Conservation (phyloP, 148 eudicot species). For the Fagopyrum homotropicum region DNA sequence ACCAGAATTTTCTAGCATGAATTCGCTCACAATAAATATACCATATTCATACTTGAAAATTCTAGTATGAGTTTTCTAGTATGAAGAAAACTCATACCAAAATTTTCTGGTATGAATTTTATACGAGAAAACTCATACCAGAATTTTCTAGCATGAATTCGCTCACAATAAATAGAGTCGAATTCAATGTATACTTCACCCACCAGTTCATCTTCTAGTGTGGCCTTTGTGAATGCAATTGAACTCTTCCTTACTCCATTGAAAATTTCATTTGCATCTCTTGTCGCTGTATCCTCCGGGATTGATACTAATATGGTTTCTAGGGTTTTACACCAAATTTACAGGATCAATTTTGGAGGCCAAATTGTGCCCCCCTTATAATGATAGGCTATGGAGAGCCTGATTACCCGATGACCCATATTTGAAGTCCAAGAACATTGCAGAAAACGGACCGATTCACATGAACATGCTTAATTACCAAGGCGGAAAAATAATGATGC, state of each 20-base stretch:
- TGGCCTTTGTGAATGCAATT: constrained; percentile 46
- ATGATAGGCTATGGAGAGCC: constrained; percentile 24
- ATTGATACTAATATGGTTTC: not conserved
- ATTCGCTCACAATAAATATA: too few species aligned
- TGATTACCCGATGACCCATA: constrained; percentile 24
- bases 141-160: too few species aligned
- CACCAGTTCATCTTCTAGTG: constrained; percentile 15
- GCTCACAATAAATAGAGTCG: not conserved
- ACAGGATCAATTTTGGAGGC: constrained; percentile 27
- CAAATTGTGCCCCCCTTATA: constrained; percentile 13
- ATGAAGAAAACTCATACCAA: too few species aligned
- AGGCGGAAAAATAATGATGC: constrained; percentile 17
- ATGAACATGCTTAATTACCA: constrained; percentile 14
- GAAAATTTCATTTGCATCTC: not conserved
- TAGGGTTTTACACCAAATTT: not conserved
- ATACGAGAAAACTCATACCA: too few species aligned
- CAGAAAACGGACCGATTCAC: constrained; percentile 14
- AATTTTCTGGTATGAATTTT: too few species aligned
- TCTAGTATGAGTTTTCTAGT: too few species aligned
- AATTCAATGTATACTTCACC: constrained; percentile 23
- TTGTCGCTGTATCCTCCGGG: not conserved
- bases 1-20: too few species aligned
- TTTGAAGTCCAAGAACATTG: constrained; percentile 12
- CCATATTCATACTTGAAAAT: too few species aligned
- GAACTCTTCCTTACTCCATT: constrained; percentile 27